A percentile compares a stretch with the other conserved stretches of the same genome.
Evolutionary conservation across 495 filamentous ascomycete genomes (phyloP).

Genomic region (Aspergillus baeticus): DNA sequence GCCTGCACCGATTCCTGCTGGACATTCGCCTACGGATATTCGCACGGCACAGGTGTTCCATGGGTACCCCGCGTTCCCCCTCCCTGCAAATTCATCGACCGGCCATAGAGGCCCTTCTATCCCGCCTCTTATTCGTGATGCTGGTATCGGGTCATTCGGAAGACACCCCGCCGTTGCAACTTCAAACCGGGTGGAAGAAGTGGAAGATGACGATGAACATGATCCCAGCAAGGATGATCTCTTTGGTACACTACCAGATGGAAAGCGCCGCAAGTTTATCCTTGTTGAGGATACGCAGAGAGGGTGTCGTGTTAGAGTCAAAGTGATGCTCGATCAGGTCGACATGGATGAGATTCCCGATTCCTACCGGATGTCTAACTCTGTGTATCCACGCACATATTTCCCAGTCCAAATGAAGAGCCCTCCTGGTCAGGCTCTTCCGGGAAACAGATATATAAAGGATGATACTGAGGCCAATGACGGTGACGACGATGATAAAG

Average conservation of each 20-base stretch:
- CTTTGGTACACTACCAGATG: slow-evolving; percentile 81
- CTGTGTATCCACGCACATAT: slow-evolving; percentile 87
- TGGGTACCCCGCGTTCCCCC: slow-evolving; percentile 65
- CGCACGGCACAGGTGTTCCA: slow-evolving; percentile 78
- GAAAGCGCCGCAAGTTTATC: slow-evolving; percentile 93
- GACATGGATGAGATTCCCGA: slow-evolving; percentile 93
- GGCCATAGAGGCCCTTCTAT: slow-evolving; percentile 59
- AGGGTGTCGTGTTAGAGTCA: slow-evolving; percentile 74
- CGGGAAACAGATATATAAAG: slow-evolving; percentile 64
- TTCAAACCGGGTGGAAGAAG: slow-evolving; percentile 32
- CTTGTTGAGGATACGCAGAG: slow-evolving; percentile 86
- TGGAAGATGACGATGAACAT: slow-evolving; percentile 39
- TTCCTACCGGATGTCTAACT: slow-evolving; percentile 82
- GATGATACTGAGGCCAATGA: slow-evolving; percentile 56
- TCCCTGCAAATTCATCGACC: slow-evolving; percentile 41
- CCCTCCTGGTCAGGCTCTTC: slow-evolving; percentile 61
- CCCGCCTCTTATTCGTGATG: slow-evolving; percentile 65
- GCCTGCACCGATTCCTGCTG: slow-evolving; percentile 23
- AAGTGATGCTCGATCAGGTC: slow-evolving; percentile 82
- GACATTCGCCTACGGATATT: slow-evolving; percentile 48
- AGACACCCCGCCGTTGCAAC: slow-evolving; percentile 42
- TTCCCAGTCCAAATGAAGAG: slow-evolving; percentile 85
- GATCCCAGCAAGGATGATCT: slow-evolving; percentile 58
- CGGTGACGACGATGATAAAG: slow-evolving; percentile 58
- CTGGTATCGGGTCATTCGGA: slow-evolving; percentile 56